Evolutionary conservation across 495 filamentous ascomycete genomes (phyloP), one percentile per base, ranked within the genome.

Genomic region (Daldinia vernicosa): DNA sequence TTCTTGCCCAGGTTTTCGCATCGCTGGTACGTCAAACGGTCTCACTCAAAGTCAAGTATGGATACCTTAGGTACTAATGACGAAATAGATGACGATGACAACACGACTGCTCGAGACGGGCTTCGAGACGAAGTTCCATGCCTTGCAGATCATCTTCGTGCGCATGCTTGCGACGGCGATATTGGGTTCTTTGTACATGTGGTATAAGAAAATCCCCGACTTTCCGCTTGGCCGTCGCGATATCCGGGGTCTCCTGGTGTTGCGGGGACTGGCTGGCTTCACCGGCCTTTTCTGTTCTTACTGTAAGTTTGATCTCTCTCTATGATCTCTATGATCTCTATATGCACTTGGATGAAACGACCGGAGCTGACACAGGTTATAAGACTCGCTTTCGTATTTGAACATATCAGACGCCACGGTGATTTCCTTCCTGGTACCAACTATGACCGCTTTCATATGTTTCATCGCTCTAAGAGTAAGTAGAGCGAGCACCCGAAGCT

Each of bases 341-440:
- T 30, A 6, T 4, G n/a, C 24, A 12, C 56, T 27, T 14, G n/a
- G 43, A 63, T 19, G 17, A 7, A 32, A 32, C 7, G 12, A 1
- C 11, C 2, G 33, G 17, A 24, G 50, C 45, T 59, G 26, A 69
- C 35, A 30, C 1, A 32, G 12, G 24, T 7, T 15, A 56, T 4
- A 43, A 89, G 89, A 92, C 72, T 93, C 91, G 15, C 86, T 95
- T 0, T 84, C 89, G 28, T 94, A 94, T 74, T 85, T 96, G 14
- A 89, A 92, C 9, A 84, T 96, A 0, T 88, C 91, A 1, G 93
- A 96, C 73, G 90, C 92, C 6, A 94, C 91, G 0, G 91, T 94
- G 0, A 88, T 96, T 62, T 90, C 91, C 30, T 96, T 95, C 77
- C 82, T 96, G 9, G 86, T 89, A 0, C 93, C 93, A 0, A 89